phyloP scores from a whole-genome alignment of 495 filamentous ascomycete genomes.

The Pseudoneurospora amorphoporcata region DNA sequence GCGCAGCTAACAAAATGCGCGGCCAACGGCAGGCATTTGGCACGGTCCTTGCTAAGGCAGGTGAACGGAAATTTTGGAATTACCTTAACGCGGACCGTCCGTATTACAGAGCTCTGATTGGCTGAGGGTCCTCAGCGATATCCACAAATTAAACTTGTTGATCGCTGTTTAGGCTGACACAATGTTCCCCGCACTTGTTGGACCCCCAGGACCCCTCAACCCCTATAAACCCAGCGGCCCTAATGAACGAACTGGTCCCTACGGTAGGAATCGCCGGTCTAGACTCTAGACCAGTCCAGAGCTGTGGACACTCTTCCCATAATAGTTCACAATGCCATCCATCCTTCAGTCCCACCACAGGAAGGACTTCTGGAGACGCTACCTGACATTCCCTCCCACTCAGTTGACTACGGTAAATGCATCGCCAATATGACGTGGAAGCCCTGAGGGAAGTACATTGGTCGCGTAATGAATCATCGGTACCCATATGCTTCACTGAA shows the following conservation, averaged over 20 bases:
- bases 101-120: not conserved
- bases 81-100: not conserved
- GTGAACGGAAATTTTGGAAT: not conserved
- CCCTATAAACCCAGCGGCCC: not conserved
- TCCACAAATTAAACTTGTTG: not conserved
- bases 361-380: not conserved
- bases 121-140: not conserved
- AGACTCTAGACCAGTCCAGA: not conserved
- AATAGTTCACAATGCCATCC: not conserved
- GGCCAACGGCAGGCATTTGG: not conserved
- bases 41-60: not conserved
- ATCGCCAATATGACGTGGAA: not conserved
- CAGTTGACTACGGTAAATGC: not conserved
- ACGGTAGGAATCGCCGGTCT: not conserved
- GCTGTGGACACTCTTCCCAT: not conserved
- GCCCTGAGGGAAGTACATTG: not conserved
- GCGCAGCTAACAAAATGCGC: not conserved
- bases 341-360: not conserved
- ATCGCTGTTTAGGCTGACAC: not conserved
- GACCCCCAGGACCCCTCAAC: not conserved
- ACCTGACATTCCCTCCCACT: not conserved
- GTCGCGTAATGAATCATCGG: not conserved
- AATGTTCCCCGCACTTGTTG: not conserved
- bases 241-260: not conserved
- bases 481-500: not conserved